A percentile compares a stretch with the other conserved stretches of the same genome.
phyloP scores from a whole-genome alignment of 192 early-diverging fungal species.

The Coemansia sp. region DNA sequence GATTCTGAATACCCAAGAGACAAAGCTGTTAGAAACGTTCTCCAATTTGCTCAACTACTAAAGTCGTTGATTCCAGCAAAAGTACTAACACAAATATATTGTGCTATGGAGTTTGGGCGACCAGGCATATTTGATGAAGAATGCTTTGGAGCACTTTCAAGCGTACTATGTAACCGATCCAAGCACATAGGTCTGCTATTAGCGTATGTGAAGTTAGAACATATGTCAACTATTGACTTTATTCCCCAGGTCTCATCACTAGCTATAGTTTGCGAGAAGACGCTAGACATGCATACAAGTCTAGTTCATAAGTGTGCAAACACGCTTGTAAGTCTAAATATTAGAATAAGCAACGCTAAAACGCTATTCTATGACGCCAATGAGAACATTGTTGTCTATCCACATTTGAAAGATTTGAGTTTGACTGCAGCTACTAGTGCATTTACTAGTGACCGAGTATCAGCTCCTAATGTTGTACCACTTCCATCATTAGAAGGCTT shows the following conservation, averaged over 20 bases:
- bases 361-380: background rate
- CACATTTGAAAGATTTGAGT: background rate
- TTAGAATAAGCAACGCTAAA: background rate
- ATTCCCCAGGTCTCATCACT: background rate
- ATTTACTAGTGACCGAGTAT: background rate
- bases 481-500: background rate
- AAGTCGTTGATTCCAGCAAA: background rate
- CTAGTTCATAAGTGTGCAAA: background rate
- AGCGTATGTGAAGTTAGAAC: no score
- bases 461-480: background rate
- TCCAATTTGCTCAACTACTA: background rate
- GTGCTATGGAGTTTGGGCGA: background rate
- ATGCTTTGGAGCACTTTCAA: background rate
- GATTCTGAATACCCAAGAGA: background rate
- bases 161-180: background rate
- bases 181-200: background rate
- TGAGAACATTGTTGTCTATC: background rate
- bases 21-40: background rate
- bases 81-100: background rate
- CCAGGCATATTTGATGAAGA: background rate
- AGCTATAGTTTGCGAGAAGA: background rate
- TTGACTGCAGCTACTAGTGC: no score
- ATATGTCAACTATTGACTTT: background rate
- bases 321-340: background rate
- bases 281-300: background rate